A percentile compares a stretch with the other conserved stretches of the same genome.
Evolutionary conservation across 768 basidiomycete genomes (phyloP).

Genomic region (Mycena haematopus): DNA sequence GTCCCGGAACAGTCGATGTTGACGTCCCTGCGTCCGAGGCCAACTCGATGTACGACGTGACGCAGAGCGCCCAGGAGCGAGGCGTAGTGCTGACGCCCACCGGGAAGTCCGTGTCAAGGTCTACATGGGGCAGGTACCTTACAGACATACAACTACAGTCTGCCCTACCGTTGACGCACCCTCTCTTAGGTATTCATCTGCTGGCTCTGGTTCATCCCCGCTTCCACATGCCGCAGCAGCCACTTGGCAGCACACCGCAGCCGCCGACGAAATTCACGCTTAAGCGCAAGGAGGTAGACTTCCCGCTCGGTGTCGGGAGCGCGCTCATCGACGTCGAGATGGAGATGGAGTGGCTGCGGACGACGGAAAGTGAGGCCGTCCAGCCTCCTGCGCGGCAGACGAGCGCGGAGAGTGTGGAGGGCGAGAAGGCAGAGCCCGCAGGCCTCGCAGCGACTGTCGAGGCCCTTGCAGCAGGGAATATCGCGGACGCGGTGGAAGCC

Average conservation of each 20-base stretch:
- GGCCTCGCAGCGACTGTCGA: conserved; percentile 41
- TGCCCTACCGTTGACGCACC: too few relatives aligned
- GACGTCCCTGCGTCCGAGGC: conserved; percentile 47
- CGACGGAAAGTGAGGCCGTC: conserved; percentile 29
- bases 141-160: too few relatives aligned
- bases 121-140: conserved; percentile 69
- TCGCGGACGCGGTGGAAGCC: conserved; percentile 39
- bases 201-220: conserved; percentile 88
- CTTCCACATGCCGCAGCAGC: conserved; percentile 76
- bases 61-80: conserved; percentile 35
- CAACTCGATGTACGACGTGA: conserved; percentile 51
- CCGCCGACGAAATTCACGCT: conserved; percentile 49
- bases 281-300: conserved; percentile 73
- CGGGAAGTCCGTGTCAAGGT: conserved; percentile 76
- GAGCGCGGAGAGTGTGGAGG: conserved; percentile 31
- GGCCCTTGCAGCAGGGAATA: conserved; percentile 34
- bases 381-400: conserved; percentile 37
- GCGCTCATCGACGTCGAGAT: conserved; percentile 71
- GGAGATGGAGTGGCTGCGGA: conserved; percentile 56
- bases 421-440: conserved; percentile 37
- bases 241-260: conserved; percentile 34
- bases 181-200: conserved; percentile 69
- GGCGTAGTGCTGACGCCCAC: conserved; percentile 64
- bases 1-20: conserved; percentile 27
- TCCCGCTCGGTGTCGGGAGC: conserved; percentile 75